Conservation (phyloP, 1,284 basidiomycete genomes). For the Rhodotorula glutinis region DNA sequence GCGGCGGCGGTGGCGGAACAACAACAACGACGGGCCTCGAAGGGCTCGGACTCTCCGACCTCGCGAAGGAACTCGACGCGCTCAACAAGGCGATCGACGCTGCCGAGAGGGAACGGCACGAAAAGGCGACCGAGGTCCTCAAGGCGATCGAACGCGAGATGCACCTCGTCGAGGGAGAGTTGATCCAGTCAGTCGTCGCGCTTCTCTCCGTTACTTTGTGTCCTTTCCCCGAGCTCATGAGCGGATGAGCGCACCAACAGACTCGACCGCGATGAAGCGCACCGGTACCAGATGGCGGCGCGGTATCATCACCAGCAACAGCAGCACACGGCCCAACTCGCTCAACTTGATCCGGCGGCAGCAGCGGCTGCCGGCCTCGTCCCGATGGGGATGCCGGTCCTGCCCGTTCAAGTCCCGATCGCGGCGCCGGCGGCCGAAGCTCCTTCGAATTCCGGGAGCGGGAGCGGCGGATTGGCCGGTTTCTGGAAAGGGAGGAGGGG, state of each 20-base stretch:
- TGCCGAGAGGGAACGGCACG: conserved; percentile 16
- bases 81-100: conserved; percentile 35
- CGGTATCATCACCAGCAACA: conserved; percentile 3
- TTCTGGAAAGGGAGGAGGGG: not conserved
- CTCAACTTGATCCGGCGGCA: not conserved
- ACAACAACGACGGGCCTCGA: not conserved
- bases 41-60: conserved; percentile 17
- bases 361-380: not conserved
- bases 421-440: no score
- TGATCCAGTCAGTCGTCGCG: conserved; percentile 32
- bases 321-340: not conserved
- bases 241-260: no score
- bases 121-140: conserved; percentile 27
- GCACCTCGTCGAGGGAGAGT: conserved; percentile 31
- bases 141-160: conserved; percentile 31
- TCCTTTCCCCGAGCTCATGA: no score
- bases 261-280: conserved; percentile 37
- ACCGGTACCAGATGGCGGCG: conserved; percentile 22
- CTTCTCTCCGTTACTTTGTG: no score
- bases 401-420: not conserved
- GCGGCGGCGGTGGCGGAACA: not conserved
- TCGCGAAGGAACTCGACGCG: conserved; percentile 35
- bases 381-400: conserved; percentile 6
- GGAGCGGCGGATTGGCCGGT: not conserved
- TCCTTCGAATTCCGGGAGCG: not conserved